Evolutionary conservation across 148 eudicot species (phyloP).

Genomic region (Selenicereus undatus): DNA sequence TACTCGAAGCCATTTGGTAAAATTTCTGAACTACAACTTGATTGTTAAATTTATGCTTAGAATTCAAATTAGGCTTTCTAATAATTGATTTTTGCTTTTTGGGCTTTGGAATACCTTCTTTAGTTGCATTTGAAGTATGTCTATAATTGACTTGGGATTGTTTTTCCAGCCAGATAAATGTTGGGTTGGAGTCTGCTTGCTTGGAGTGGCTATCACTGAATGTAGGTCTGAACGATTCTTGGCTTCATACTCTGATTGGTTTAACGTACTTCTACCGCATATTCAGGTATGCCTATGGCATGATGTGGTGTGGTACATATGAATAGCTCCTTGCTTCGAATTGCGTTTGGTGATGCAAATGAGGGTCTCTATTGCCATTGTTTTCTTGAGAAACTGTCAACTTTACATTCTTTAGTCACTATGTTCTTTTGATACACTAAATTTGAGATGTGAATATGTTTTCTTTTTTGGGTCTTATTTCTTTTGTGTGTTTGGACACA

Average conservation of each 20-base stretch:
- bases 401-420: neutral
- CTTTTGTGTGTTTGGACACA: too few species aligned
- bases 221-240: conserved; percentile 72
- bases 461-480: neutral
- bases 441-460: neutral
- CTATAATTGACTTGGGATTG: conserved; percentile 16
- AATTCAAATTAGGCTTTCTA: neutral
- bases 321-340: neutral
- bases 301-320: neutral
- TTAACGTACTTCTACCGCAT: conserved; percentile 47
- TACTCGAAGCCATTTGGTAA: conserved; percentile 52
- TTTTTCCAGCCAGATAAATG: conserved; percentile 87
- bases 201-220: conserved; percentile 71
- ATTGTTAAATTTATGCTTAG: neutral
- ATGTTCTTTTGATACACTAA: neutral
- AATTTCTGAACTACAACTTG: neutral
- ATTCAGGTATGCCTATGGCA: conserved; percentile 52
- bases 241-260: conserved; percentile 65
- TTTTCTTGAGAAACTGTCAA: neutral
- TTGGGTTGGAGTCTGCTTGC: conserved; percentile 90
- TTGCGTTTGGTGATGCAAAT: neutral
- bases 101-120: neutral
- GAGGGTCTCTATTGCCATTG: neutral
- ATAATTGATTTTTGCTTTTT: neutral
- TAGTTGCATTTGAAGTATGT: neutral